These are phyloP conservation scores for Coemansia sp. DNA, from an alignment of 192 early-diverging fungal species.

Conservation along the genomic window DNA sequence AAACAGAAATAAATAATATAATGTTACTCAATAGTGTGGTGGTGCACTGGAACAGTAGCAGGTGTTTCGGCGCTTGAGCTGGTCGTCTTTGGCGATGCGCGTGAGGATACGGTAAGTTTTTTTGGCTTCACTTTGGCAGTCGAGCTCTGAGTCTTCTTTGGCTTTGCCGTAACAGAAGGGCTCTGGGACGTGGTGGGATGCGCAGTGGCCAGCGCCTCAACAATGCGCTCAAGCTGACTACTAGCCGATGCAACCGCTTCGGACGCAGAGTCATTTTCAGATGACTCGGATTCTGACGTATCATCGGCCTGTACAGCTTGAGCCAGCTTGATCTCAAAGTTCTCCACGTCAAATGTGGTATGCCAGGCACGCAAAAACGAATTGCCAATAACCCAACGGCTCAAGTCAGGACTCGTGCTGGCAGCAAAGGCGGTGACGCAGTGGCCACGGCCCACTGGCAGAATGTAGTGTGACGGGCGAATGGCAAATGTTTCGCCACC, in stretches of 20 bases:
- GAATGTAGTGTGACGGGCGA: slow-evolving; percentile 42
- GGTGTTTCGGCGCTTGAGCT: not conserved
- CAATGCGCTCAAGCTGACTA: slow-evolving; percentile 23
- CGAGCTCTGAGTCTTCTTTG: not conserved
- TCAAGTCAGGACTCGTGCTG: slow-evolving; percentile 55
- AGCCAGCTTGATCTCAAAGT: slow-evolving; percentile 41
- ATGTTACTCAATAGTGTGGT: not conserved
- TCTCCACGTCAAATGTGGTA: slow-evolving; percentile 46
- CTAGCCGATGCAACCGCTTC: slow-evolving; percentile 7
- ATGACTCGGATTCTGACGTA: not conserved
- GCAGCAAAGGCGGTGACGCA: slow-evolving; percentile 62
- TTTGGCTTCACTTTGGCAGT: not conserved
- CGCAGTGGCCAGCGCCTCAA: slow-evolving; percentile 18
- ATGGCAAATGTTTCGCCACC: slow-evolving; percentile 44
- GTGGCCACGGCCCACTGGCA: slow-evolving; percentile 6
- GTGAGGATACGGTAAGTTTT: not conserved
- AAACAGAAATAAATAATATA: not conserved
- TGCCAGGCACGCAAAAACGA: slow-evolving; percentile 55
- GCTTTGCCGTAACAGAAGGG: not conserved
- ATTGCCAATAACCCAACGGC: slow-evolving; percentile 56
- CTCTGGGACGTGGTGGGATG: not conserved
- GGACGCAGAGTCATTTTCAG: not conserved
- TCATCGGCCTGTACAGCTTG: slow-evolving; percentile 30
- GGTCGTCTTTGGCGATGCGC: not conserved
- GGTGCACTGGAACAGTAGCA: not conserved